Evolutionary conservation across 2,329 filamentous ascomycete genomes (phyloP), one percentile per base, ranked within the genome.

Genomic region (Aspergillus melleus): DNA sequence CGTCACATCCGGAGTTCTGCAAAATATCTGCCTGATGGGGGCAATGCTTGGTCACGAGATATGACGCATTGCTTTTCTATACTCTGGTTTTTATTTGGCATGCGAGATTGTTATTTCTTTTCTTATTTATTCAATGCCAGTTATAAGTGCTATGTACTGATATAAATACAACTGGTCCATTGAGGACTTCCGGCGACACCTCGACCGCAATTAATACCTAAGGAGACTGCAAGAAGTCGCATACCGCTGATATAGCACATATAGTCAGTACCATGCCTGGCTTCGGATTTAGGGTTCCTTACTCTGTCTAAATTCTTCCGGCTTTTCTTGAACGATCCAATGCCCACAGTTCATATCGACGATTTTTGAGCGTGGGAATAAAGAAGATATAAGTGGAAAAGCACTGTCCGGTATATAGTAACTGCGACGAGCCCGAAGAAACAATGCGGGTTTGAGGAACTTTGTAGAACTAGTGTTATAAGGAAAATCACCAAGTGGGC

Each of bases 361-460:
- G 29, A 73, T 60, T 54, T 68, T 61, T 19, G 71, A 68, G 1
- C 50, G 42, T 1, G 71, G 71, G 30, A 74, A 75, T 39, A 73
- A 70, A 2, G 62, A 52, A 0, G 61, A 64, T 14, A 76, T 73
- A 1, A 68, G 44, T 0, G 71, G 69, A 36, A 76, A 60, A 2
- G 66, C 60, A 65, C 81, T 76, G 19, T 84, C 80, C 0, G 92
- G 89, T 68, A 91, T 82, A 32, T 65, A 67, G 10, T 61, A 52
- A 16, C 66, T 68, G 42, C 56, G 58, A 3, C 61, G 57, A 16
- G 64, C 64, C n/a, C 67, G 61, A 50, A 68, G 57, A n/a, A 69
- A 67, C 6, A 69, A 51, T 5, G 56, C 46, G 2, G 63, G 66
- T 20, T 58, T 60, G 10, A 54, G 54, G 8, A 64, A 69, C 14